Conservation (phyloP, 306 rosid genomes). For the Clitoria ternatea region DNA sequence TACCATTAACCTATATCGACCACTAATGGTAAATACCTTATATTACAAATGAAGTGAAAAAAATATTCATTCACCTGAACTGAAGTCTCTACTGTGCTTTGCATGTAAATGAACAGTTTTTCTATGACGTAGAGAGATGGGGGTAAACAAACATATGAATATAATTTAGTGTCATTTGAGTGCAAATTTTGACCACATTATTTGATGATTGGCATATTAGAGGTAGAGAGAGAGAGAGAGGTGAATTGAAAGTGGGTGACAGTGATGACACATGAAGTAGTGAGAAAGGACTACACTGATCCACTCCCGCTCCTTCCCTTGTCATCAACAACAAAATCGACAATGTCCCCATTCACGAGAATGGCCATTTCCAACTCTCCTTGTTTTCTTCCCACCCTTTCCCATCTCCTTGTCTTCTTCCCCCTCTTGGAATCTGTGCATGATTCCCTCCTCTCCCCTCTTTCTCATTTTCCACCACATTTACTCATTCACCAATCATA, state of each 20-base stretch:
- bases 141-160: not conserved
- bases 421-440: slow-evolving; percentile 60
- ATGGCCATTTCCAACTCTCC: slow-evolving; percentile 56
- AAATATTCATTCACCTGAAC: slow-evolving; percentile 12
- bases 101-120: slow-evolving; percentile 16
- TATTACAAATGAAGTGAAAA: too few relatives aligned
- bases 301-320: slow-evolving; percentile 20
- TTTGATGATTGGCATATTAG: not conserved
- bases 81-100: slow-evolving; percentile 3
- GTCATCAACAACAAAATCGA: slow-evolving; percentile 38
- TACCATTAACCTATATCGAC: too few relatives aligned
- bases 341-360: slow-evolving; percentile 65
- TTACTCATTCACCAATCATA: slow-evolving; percentile 33
- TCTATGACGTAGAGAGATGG: not conserved
- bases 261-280: slow-evolving; percentile 46
- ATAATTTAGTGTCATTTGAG: not conserved
- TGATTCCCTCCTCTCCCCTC: slow-evolving; percentile 24
- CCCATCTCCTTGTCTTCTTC: slow-evolving; percentile 62
- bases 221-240: not conserved
- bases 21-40: too few relatives aligned
- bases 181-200: slow-evolving; percentile 20
- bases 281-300: not conserved
- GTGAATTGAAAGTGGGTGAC: slow-evolving; percentile 34
- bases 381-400: slow-evolving; percentile 50
- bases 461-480: slow-evolving; percentile 19